phyloP scores from a whole-genome alignment of 768 basidiomycete genomes.

The Chiua virens region DNA sequence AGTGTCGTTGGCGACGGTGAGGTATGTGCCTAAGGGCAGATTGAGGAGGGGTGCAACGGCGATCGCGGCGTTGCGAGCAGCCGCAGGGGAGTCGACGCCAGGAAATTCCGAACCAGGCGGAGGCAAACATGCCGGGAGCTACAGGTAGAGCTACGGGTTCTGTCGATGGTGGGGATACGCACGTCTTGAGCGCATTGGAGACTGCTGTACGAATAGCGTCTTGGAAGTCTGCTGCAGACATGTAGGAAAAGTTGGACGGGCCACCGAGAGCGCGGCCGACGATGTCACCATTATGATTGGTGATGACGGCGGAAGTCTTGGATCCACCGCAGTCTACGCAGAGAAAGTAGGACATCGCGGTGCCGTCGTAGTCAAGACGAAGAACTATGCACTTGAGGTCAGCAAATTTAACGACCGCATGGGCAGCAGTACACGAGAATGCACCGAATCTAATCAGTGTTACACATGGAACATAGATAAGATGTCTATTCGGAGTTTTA shows the following conservation, averaged over 20 bases:
- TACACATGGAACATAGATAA: too few species aligned
- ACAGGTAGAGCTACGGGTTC: conserved; percentile 41
- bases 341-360: conserved; percentile 60
- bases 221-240: conserved; percentile 61
- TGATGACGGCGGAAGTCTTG: conserved; percentile 79
- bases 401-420: too few species aligned
- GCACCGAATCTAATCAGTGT: too few species aligned
- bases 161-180: conserved; percentile 36
- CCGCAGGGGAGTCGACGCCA: conserved; percentile 73
- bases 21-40: conserved; percentile 52
- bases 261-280: conserved; percentile 69
- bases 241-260: conserved; percentile 85
- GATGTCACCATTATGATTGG: conserved; percentile 54
- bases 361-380: too few species aligned
- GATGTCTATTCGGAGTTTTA: too few species aligned
- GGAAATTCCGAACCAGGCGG: conserved; percentile 85
- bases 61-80: conserved; percentile 53
- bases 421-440: too few species aligned
- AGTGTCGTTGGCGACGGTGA: conserved; percentile 79
- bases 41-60: conserved; percentile 56
- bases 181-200: conserved; percentile 51
- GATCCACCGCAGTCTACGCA: conserved; percentile 90
- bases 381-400: too few species aligned
- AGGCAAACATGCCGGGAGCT: conserved; percentile 46
- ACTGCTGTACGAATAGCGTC: conserved; percentile 52